These are phyloP conservation scores for Anacardium occidentale DNA, from an alignment of 345 rosid species.

Conservation along the genomic window DNA sequence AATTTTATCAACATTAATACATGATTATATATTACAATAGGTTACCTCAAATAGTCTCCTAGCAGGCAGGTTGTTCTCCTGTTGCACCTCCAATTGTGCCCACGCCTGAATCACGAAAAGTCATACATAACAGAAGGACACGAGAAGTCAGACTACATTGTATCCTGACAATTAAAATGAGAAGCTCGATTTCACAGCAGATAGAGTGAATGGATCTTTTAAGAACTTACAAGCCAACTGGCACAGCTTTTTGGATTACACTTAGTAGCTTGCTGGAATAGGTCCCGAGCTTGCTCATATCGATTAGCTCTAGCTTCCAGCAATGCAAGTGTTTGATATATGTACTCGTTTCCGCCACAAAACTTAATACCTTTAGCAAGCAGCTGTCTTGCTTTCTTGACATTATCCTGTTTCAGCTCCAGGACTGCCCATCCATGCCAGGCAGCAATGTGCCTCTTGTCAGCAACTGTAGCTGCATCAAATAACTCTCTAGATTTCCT, in stretches of 20 bases:
- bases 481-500: slow-evolving; percentile 86
- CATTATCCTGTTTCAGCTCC: slow-evolving; percentile 86
- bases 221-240: slow-evolving; percentile 93
- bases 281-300: slow-evolving; percentile 69
- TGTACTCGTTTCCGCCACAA: slow-evolving; percentile 88
- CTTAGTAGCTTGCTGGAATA: slow-evolving; percentile 88
- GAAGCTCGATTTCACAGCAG: neutral
- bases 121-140: slow-evolving; percentile 4
- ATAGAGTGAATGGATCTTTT: slow-evolving; percentile 5
- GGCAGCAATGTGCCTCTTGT: slow-evolving; percentile 82
- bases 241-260: slow-evolving; percentile 91
- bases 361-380: slow-evolving; percentile 84
- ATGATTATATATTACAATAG: neutral
- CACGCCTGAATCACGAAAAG: slow-evolving; percentile 59
- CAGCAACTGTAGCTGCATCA: slow-evolving; percentile 97
- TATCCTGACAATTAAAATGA: neutral
- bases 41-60: slow-evolving; percentile 41
- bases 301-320: slow-evolving; percentile 80
- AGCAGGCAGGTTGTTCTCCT: slow-evolving; percentile 69
- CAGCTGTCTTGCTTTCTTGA: slow-evolving; percentile 88
- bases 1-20: neutral
- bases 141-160: slow-evolving; percentile 2
- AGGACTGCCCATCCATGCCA: slow-evolving; percentile 99
- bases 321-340: slow-evolving; percentile 84
- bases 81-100: slow-evolving; percentile 92